Base-by-base conservation (phyloP, 805 yeast genomes). In the Middelhovenomyces tepae region DNA sequence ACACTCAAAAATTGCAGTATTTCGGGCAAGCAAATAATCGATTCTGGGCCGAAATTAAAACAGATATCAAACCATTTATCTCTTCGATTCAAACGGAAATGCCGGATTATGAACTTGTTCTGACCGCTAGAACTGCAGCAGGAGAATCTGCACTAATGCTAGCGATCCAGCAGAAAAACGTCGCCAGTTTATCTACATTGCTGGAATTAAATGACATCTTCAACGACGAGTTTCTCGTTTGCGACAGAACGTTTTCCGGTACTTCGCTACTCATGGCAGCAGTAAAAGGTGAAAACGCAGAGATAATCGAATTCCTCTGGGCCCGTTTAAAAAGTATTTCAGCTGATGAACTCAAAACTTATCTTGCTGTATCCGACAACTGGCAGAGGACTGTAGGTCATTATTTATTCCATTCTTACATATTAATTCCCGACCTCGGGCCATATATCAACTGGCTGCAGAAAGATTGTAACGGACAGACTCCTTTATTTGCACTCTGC, bases 71-170 rank as follows among this genome's bases (percentile, higher is more conserved):
- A 22, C 25, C 30, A 16, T 15, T 36, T 25, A 14, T 40, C 19
- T 6, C 28, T 19, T 11, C 11, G 17, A 15, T 28, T 14, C 4
- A 29, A 18, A 22, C 13, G 23, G 29, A 34, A 15, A 28, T 25
- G 16, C 17, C 27, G 6, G 43, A 41, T 8, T 35, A 39, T 40
- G 33, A 32, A 9, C 28, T 46, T 6, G 40, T 51, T n/a, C 35
- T 73, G 1, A 48, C 54, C 32, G 59, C 67, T 31, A 51, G 74
- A 24, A 59, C 62, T n/a, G 50, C 56, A 0, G 53, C 63, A 13
- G 95, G 95, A 1, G 87, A 82, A 46, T 81, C 94, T 2, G 61
- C 77, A 8, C 52, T 87, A 25, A 69, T 75, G 64, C 57, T 72
- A 38, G 81, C 89, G 0, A 59, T 82, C 2, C 66, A 63, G 27